phyloP scores from a whole-genome alignment of 805 yeast genomes.

The Clavispora asparagi region DNA sequence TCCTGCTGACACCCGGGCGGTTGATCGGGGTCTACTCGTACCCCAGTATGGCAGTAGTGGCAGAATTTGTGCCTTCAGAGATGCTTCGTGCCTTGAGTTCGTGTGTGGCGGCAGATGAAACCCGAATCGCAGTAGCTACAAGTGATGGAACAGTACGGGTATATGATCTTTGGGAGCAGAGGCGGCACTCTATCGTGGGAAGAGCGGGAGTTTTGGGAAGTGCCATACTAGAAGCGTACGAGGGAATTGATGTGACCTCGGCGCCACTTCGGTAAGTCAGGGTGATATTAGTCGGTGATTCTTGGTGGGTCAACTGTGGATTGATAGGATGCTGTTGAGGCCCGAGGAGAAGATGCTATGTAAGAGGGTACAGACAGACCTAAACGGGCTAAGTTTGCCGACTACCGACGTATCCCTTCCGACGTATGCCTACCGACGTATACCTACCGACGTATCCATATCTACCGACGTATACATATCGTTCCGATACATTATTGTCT shows the following conservation, averaged over 20 bases:
- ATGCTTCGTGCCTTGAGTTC: slow-evolving; percentile 61
- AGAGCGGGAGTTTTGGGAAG: slow-evolving; percentile 49
- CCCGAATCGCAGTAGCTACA: slow-evolving; percentile 64
- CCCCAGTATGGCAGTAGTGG: slow-evolving; percentile 51
- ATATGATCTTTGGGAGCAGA: slow-evolving; percentile 59
- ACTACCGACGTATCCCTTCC: no score
- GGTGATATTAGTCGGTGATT: no score
- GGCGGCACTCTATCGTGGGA: slow-evolving; percentile 26
- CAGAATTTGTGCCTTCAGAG: slow-evolving; percentile 44
- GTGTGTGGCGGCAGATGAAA: slow-evolving; percentile 57
- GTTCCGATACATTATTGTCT: no score
- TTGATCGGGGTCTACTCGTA: slow-evolving; percentile 61
- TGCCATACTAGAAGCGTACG: slow-evolving; percentile 51
- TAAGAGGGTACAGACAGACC: no score
- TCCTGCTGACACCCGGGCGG: slow-evolving; percentile 50
- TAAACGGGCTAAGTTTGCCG: no score
- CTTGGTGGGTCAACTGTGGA: no score
- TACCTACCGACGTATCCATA: no score
- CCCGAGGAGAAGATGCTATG: no score
- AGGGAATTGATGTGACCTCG: slow-evolving; percentile 38
- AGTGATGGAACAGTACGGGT: slow-evolving; percentile 76
- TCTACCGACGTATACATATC: no score
- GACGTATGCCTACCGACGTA: no score
- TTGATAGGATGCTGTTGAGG: no score
- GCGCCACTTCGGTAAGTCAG: slow-evolving; percentile 2